phyloP scores from a whole-genome alignment of 1,139 yeast species.

The Petasospora rhodanensis region DNA sequence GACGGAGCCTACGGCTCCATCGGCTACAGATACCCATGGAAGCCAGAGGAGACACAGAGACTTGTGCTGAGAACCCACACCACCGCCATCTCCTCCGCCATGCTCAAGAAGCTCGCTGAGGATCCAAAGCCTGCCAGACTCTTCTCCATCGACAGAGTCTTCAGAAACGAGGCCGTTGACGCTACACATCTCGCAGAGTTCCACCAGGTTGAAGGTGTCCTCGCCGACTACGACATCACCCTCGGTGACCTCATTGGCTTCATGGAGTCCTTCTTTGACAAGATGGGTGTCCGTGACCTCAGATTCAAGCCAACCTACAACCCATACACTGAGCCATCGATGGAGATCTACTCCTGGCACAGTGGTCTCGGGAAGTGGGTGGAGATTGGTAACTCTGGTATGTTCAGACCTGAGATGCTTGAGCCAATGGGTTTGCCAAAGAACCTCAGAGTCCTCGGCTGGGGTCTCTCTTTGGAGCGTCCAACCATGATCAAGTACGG shows the following conservation, averaged over 20 bases:
- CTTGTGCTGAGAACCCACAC: slow-evolving; percentile 96
- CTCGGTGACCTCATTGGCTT: slow-evolving; percentile 96
- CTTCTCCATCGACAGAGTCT: slow-evolving; percentile 96
- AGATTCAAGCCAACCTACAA: slow-evolving; percentile 98
- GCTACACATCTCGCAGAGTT: slow-evolving; percentile 99
- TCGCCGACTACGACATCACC: slow-evolving; percentile 93
- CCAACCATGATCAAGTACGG: slow-evolving; percentile 99
- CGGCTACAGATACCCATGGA: slow-evolving; percentile 99
- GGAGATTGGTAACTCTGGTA: slow-evolving; percentile 98
- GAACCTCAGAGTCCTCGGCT: slow-evolving; percentile 90
- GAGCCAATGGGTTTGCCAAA: slow-evolving; percentile 97
- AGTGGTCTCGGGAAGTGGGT: slow-evolving; percentile 95
- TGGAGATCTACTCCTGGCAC: slow-evolving; percentile 98
- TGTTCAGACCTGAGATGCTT: slow-evolving; percentile 99
- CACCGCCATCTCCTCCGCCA: slow-evolving; percentile 85
- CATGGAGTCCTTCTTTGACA: slow-evolving; percentile 94
- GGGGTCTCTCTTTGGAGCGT: slow-evolving; percentile 96
- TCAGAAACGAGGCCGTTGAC: slow-evolving; percentile 99
- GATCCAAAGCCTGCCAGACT: slow-evolving; percentile 90
- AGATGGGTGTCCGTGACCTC: slow-evolving; percentile 94
- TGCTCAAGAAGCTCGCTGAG: slow-evolving; percentile 82
- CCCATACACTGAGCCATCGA: slow-evolving; percentile 98
- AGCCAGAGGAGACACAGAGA: slow-evolving; percentile 79
- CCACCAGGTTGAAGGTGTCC: slow-evolving; percentile 98
- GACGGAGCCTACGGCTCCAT: slow-evolving; percentile 89